These are phyloP conservation scores for Thermomucor indicae-seudaticae DNA, from an alignment of 371 early-diverging fungal species.

Conservation along the genomic window DNA sequence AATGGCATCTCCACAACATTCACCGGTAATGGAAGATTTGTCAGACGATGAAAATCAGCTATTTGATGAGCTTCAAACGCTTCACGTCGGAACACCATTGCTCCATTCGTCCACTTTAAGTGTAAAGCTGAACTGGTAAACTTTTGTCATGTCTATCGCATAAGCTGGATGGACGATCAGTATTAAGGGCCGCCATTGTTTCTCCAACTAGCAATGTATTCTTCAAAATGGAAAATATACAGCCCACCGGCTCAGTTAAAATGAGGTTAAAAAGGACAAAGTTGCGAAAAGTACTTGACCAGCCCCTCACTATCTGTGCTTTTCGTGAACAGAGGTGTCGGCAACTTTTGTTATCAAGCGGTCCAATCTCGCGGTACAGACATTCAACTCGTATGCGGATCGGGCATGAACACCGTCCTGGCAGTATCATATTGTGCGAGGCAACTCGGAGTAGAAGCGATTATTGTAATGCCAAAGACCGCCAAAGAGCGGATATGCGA, in stretches of 20 bases:
- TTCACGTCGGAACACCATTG: slow-evolving; percentile 46
- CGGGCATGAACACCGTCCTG: slow-evolving; percentile 68
- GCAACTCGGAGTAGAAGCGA: slow-evolving; percentile 53
- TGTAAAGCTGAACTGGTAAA: slow-evolving; percentile 37
- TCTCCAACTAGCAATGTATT: slow-evolving; percentile 53
- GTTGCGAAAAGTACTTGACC: not conserved
- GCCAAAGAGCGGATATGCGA: slow-evolving; percentile 50
- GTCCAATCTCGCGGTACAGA: slow-evolving; percentile 45
- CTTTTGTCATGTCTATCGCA: not conserved
- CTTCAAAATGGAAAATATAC: slow-evolving; percentile 71
- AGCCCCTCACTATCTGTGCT: not conserved
- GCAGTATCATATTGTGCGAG: slow-evolving; percentile 69
- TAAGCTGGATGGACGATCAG: not conserved
- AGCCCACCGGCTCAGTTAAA: slow-evolving; percentile 73
- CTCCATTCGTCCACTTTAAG: slow-evolving; percentile 41
- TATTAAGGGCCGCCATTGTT: not conserved
- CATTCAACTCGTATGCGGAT: slow-evolving; percentile 57
- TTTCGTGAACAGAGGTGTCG: slow-evolving; percentile 52
- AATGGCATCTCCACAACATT: too few species aligned
- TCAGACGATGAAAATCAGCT: slow-evolving; percentile 36
- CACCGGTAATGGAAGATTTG: slow-evolving; percentile 24
- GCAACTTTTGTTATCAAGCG: slow-evolving; percentile 57
- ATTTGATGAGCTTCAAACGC: slow-evolving; percentile 17
- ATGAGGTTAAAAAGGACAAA: slow-evolving; percentile 52
- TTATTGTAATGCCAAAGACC: slow-evolving; percentile 56